phyloP scores from a whole-genome alignment of 345 rosid species.

The Eutrema heterophyllum region DNA sequence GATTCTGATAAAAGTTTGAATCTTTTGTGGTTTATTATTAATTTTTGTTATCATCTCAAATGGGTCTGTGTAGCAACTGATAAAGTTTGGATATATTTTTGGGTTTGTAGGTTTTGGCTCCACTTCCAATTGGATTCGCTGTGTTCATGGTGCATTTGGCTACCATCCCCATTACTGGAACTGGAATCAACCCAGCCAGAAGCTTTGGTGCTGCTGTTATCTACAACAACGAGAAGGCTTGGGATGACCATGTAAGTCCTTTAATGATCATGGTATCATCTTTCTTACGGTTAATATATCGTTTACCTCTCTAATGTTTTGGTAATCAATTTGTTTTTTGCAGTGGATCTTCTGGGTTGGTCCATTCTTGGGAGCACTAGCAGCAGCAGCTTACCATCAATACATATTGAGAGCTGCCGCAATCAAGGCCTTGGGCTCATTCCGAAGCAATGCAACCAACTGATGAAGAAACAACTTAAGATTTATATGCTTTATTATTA shows the following conservation, averaged over 20 bases:
- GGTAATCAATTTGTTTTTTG: background rate
- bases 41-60: background rate
- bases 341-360: slow-evolving; percentile 90
- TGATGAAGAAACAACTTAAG: slow-evolving; percentile 19
- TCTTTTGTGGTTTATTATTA: background rate
- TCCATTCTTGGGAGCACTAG: slow-evolving; percentile 67
- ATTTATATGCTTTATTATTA: background rate
- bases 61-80: background rate
- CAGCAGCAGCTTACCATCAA: slow-evolving; percentile 69
- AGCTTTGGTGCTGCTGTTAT: slow-evolving; percentile 83
- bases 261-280: background rate
- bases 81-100: background rate
- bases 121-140: slow-evolving; percentile 74
- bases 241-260: slow-evolving; percentile 53
- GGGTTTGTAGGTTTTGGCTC: slow-evolving; percentile 46
- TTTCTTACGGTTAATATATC: background rate
- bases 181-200: slow-evolving; percentile 77
- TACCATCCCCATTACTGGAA: slow-evolving; percentile 74
- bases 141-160: slow-evolving; percentile 82
- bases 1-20: background rate
- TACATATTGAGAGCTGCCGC: slow-evolving; percentile 65
- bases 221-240: slow-evolving; percentile 46
- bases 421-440: slow-evolving; percentile 63
- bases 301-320: background rate
- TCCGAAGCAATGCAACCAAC: slow-evolving; percentile 59